Evolutionary conservation across 192 early-diverging fungal species (phyloP), one percentile per base, ranked within the genome.

Genomic region (Linnemannia exigua): DNA sequence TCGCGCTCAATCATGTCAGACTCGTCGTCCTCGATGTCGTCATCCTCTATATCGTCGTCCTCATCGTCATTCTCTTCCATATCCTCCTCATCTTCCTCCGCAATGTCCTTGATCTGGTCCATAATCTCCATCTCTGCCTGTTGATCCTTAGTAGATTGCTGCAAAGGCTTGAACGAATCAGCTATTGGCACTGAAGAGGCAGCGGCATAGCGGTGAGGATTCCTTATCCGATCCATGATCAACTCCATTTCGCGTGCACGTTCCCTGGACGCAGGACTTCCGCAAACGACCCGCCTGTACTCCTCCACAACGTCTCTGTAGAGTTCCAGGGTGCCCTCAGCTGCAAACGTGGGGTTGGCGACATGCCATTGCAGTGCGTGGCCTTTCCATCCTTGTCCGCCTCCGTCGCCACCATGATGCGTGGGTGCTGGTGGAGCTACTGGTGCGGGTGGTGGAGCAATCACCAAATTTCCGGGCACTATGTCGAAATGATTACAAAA

Each of bases 291-390:
- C 31, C 84, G 69, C 41, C 84, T 52, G 51, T 86, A 86, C 22
- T 86, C 84, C 44, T 86, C 84, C 19, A 86, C 84, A 28, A 86
- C 33, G 5, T 86, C 84, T 38, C 67, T 71, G 63, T 86, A 86
- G 20, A 86, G 74, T 15, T 86, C 84, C 50, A 86, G 76, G 1
- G 84, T 86, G 35, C 84, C 84, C 44, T 86, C 84, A 7, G 84
- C 84, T 20, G 84, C 84, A 73, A 86, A 86, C 6, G 84, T 86
- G 46, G 84, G 84, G 50, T 86, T 86, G 70, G 84, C 84, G 14
- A 86, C 84, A 67, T 86, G 84, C 84, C 84, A 86, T 28, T 86
- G 84, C 1, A 86, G 68, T 1, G 84, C 78, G 48, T 86, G 84
- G 20, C 69, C 79, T 35, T 80, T 86, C 84, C 84, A 86, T 12